Evolutionary conservation across 148 eudicot genomes (phyloP).

Genomic region (Agrostemma githago): DNA sequence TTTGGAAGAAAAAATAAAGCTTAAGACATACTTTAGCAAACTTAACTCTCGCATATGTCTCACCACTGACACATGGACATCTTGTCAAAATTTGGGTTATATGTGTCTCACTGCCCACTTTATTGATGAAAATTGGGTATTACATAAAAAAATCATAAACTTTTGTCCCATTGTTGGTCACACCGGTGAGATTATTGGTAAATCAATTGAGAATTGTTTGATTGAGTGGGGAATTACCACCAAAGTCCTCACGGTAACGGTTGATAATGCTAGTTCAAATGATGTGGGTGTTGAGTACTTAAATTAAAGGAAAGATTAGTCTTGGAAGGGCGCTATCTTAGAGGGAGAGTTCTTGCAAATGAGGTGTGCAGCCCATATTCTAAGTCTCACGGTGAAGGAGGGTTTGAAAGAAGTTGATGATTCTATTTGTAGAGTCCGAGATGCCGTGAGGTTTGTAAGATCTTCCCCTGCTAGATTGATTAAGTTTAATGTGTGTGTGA

Average conservation of each 20-base stretch:
- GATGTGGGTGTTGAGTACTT: slow-evolving; percentile 11
- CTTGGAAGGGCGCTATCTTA: not conserved
- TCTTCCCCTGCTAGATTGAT: not conserved
- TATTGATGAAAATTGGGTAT: not conserved
- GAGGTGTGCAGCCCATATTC: not conserved
- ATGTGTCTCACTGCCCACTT: not conserved
- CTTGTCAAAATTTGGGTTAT: not conserved
- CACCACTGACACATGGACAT: not conserved
- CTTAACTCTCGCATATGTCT: not conserved
- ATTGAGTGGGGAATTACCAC: slow-evolving; percentile 18
- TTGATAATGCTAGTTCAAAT: slow-evolving; percentile 21
- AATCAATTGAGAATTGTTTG: not conserved
- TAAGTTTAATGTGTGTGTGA: not conserved
- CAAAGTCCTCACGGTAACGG: slow-evolving; percentile 11
- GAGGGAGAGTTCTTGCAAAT: slow-evolving; percentile 1
- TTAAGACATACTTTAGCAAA: not conserved
- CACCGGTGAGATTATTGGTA: not conserved
- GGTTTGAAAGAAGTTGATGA: not conserved
- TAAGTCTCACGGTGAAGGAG: not conserved
- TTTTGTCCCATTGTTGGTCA: not conserved
- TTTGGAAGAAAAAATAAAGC: too few relatives aligned
- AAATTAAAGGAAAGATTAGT: slow-evolving; percentile 3
- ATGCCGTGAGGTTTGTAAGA: not conserved
- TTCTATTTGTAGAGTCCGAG: not conserved
- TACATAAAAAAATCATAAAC: not conserved